Evolutionary conservation across 331 rosid species (phyloP).

Genomic region (Acacia concinna): DNA sequence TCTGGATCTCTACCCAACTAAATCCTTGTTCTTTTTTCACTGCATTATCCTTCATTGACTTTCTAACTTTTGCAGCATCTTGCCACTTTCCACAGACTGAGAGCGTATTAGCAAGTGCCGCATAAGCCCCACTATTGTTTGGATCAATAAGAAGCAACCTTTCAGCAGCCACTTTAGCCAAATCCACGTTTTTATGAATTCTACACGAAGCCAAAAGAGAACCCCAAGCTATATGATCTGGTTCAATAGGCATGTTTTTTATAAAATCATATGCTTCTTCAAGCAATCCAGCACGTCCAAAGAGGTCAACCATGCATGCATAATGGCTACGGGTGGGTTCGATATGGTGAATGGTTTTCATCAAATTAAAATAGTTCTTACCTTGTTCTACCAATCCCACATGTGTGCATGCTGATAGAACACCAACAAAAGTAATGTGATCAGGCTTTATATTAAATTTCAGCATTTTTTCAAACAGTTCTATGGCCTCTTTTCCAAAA

Average conservation of each 20-base stretch:
- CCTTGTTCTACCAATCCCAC: constrained; percentile 76
- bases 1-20: constrained; percentile 75
- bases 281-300: constrained; percentile 81
- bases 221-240: constrained; percentile 81
- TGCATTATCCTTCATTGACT: constrained; percentile 76
- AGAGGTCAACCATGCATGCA: constrained; percentile 78
- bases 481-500: constrained; percentile 74
- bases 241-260: constrained; percentile 65
- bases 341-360: constrained; percentile 65
- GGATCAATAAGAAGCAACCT: constrained; percentile 76
- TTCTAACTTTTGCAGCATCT: constrained; percentile 76
- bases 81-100: constrained; percentile 82
- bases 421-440: constrained; percentile 79
- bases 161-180: constrained; percentile 80
- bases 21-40: constrained; percentile 85
- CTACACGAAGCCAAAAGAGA: constrained; percentile 79
- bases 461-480: constrained; percentile 78
- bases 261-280: constrained; percentile 73
- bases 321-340: constrained; percentile 77
- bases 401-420: constrained; percentile 81
- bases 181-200: constrained; percentile 63
- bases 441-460: constrained; percentile 63
- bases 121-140: constrained; percentile 78
- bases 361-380: constrained; percentile 54
- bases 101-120: constrained; percentile 73